Base-by-base conservation (phyloP, 805 yeast genomes). In the Starmera amethionina region DNA sequence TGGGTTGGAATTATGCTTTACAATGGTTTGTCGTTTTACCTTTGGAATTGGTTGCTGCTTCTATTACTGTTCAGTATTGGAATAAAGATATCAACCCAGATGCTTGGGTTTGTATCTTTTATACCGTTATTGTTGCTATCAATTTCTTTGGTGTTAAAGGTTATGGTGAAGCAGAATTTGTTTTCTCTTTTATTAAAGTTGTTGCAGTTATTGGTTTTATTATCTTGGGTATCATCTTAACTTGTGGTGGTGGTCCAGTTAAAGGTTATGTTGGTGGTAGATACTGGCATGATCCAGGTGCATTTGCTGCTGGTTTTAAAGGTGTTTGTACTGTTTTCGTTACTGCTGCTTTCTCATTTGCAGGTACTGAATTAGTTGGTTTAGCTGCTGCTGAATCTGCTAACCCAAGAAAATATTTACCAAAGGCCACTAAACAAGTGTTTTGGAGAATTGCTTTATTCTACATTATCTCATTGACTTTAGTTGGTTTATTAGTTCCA, bases 361-460 rank as follows among this genome's bases (percentile, higher is more conserved):
- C 68, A 31, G 73, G 73, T 32, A 60, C 71, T 31, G 73, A 69
- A 47, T 52, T 69, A 49, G 63, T 68, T 42, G 76, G 75, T 37
- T 51, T 72, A 36, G 70, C 77, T 32, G 65, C 70, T 36, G 70
- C 72, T 36, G 77, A 72, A 52, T 59, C 75, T 18, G 56, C 56
- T 22, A 60, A 67, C 43, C 77, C 76, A 46, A 53, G 70, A 55
- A 65, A 63, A 46, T 54, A 72, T 22, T 59, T 72, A 8, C 83
- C 45, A 70, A 75, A 41, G 62, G 62, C 46, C 59, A 68, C 54
- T 67, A 72, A 68, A 48, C 75, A 70, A 53, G 75, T 70, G 5
- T 70, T 79, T 41, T 77, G 71, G 64, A 75, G 82, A 65, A 68
- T 80, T 55, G 74, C 65, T 56, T 67, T 67, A 37, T 79, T 80